These are phyloP conservation scores for Trametes coccinea DNA, from an alignment of 768 basidiomycete species.

Conservation along the genomic window DNA sequence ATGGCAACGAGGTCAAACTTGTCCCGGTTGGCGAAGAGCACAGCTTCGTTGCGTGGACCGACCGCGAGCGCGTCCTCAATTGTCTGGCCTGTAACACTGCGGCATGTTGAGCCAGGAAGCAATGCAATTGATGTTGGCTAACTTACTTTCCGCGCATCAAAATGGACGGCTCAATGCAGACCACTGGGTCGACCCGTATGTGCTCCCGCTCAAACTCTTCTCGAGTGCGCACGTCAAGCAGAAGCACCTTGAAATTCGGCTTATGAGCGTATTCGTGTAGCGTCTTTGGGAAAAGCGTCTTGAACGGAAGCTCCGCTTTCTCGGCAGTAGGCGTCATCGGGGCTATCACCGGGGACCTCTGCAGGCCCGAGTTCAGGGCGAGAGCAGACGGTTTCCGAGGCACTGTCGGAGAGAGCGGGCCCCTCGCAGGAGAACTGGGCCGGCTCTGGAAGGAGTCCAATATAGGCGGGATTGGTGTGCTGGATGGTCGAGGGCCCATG, in stretches of 20 bases:
- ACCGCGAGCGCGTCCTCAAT: conserved; percentile 77
- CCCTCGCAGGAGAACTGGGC: conserved; percentile 49
- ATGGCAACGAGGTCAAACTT: conserved; percentile 87
- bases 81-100: conserved; percentile 61
- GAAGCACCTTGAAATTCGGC: conserved; percentile 55
- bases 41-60: conserved; percentile 67
- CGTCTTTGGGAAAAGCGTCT: conserved; percentile 60
- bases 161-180: conserved; percentile 85
- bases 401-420: conserved; percentile 42
- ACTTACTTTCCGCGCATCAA: conserved; percentile 68
- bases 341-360: conserved; percentile 34
- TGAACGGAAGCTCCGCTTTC: conserved; percentile 54
- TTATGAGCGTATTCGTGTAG: conserved; percentile 58
- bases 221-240: conserved; percentile 83
- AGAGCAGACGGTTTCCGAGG: conserved; percentile 45
- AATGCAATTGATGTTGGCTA: neutral
- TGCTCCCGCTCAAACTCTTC: conserved; percentile 75
- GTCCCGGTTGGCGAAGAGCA: conserved; percentile 80
- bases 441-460: conserved; percentile 59
- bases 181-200: conserved; percentile 64
- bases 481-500: conserved; percentile 59
- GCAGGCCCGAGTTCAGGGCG: conserved; percentile 38
- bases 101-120: neutral
- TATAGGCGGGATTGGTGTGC: conserved; percentile 65
- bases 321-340: conserved; percentile 30